Percentiles rank a stretch among this genome's conserved stretches.
These are phyloP conservation scores for Acanthamoeba healyi DNA, from an alignment of 208 protist species.

Conservation along the genomic window DNA sequence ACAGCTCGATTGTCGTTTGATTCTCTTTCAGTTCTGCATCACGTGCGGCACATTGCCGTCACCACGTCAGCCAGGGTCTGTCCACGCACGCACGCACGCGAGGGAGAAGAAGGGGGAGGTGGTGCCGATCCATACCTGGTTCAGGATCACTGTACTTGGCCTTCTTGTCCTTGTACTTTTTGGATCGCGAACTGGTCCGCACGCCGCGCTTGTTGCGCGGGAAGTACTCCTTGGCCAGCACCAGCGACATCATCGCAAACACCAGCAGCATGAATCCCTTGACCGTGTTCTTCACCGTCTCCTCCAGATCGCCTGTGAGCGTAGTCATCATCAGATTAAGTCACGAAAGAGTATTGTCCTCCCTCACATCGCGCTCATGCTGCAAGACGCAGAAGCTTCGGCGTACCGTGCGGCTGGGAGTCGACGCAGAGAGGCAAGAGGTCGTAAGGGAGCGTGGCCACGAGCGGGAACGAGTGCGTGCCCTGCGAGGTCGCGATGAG, in stretches of 20 bases:
- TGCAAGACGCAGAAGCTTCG: neutral
- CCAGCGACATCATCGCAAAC: constrained; percentile 62
- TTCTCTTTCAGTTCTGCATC: neutral
- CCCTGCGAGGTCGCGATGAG: constrained; percentile 37
- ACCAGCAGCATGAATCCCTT: constrained; percentile 66
- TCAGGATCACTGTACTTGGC: neutral
- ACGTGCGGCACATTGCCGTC: too few species aligned
- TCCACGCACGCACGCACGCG: too few species aligned
- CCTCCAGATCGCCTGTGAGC: constrained; percentile 52
- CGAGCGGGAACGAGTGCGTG: constrained; percentile 9
- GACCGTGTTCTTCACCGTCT: constrained; percentile 68
- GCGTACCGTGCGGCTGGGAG: constrained; percentile 56
- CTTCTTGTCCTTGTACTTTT: neutral
- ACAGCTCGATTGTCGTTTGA: neutral
- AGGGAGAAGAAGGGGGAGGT: neutral
- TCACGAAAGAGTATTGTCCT: too few species aligned
- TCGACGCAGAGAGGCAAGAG: constrained; percentile 48
- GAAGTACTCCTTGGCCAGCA: constrained; percentile 68
- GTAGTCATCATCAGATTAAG: neutral
- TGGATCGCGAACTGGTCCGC: neutral
- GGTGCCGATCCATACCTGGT: neutral
- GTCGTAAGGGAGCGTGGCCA: constrained; percentile 66
- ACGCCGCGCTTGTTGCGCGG: neutral
- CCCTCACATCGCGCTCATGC: too few species aligned
- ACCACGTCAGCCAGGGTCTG: too few species aligned